Evolutionary conservation across 768 basidiomycete genomes (phyloP).

Genomic region (Tulasnella sp.): DNA sequence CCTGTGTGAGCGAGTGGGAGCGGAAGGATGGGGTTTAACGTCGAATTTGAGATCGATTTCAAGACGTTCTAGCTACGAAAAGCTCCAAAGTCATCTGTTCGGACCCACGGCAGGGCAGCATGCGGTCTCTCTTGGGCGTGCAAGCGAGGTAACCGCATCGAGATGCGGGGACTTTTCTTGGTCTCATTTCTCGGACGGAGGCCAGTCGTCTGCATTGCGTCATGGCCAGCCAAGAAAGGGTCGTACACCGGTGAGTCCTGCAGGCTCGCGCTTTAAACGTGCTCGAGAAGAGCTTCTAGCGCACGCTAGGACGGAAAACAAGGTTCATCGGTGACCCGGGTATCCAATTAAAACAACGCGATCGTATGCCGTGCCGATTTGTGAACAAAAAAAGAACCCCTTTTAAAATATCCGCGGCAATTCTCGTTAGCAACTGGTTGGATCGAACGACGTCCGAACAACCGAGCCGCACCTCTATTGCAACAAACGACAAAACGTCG

Average conservation of each 20-base stretch:
- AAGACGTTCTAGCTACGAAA: no score
- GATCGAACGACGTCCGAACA: no score
- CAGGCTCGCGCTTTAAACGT: neutral
- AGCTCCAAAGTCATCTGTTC: no score
- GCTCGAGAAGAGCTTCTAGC: neutral
- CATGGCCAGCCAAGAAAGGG: neutral
- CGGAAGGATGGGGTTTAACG: no score
- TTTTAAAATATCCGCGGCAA: neutral
- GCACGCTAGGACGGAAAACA: neutral
- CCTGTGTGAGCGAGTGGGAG: no score
- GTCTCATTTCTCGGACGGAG: neutral
- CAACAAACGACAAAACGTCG: no score
- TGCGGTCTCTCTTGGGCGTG: no score
- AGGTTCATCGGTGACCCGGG: neutral
- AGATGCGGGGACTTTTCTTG: neutral
- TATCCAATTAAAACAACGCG: neutral
- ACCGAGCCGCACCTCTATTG: no score
- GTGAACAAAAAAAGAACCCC: neutral
- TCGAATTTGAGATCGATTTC: no score
- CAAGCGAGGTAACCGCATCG: neutral
- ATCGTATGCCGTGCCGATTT: no score
- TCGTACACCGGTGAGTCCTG: neutral
- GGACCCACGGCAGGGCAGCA: no score
- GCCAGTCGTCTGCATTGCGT: neutral
- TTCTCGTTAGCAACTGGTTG: no score